Percentiles rank a stretch among this genome's conserved stretches.
phyloP scores from a whole-genome alignment of 768 basidiomycete genomes.

The Fomitopsis serialis region DNA sequence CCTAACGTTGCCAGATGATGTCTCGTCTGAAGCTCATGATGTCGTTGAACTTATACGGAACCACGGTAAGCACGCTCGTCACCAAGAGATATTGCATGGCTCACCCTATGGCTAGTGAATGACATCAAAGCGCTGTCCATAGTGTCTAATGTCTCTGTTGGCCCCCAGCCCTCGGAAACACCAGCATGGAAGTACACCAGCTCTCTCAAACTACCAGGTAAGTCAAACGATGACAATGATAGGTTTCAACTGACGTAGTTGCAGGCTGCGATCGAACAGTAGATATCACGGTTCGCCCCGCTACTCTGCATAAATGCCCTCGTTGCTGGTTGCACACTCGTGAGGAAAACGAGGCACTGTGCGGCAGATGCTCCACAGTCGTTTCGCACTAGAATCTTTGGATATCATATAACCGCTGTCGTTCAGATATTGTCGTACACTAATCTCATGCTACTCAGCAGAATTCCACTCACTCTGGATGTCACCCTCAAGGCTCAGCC shows the following conservation, averaged over 20 bases:
- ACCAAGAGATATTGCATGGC: background rate
- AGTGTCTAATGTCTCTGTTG: conserved; percentile 62
- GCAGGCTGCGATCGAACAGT: conserved; percentile 24
- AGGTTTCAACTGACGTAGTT: conserved; percentile 22
- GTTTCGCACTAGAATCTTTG: conserved; percentile 9
- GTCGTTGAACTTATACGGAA: conserved; percentile 39
- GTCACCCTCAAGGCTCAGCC: too few species aligned
- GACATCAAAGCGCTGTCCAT: conserved; percentile 75
- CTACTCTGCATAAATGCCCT: conserved; percentile 69
- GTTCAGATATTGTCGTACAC: too few species aligned
- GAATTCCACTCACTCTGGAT: too few species aligned
- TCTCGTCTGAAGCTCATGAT: conserved; percentile 14
- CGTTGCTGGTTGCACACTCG: conserved; percentile 86
- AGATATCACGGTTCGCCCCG: conserved; percentile 55
- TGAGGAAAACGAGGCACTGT: conserved; percentile 44
- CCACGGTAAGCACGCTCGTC: conserved; percentile 23
- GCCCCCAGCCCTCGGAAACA: conserved; percentile 26
- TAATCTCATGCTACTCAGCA: too few species aligned
- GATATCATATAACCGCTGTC: too few species aligned
- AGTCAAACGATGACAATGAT: conserved; percentile 8
- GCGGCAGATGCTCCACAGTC: conserved; percentile 52
- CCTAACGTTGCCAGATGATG: conserved; percentile 44
- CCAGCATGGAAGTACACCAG: conserved; percentile 47
- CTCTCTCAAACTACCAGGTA: conserved; percentile 42
- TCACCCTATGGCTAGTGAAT: conserved; percentile 36